These are phyloP conservation scores for Starmerella potacharoeniae DNA, from an alignment of 805 yeast genomes.

Conservation along the genomic window DNA sequence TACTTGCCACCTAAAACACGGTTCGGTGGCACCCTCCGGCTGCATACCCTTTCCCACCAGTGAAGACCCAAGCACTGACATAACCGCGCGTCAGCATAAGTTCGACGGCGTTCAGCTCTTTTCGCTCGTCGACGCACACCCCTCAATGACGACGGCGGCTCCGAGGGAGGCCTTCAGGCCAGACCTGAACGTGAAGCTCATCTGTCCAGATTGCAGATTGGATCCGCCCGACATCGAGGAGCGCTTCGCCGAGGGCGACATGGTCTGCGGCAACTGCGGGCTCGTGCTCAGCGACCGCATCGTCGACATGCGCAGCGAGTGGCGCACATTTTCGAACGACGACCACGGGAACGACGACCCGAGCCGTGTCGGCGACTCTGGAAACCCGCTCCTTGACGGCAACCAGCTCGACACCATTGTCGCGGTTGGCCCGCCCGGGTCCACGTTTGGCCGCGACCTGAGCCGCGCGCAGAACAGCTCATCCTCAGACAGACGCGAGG, in stretches of 20 bases:
- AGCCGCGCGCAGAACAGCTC: conserved; percentile 82
- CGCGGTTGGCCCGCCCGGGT: conserved; percentile 74
- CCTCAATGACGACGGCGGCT: conserved; percentile 4
- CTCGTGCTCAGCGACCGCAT: conserved; percentile 81
- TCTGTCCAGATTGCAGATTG: conserved; percentile 93
- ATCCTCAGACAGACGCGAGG: conserved; percentile 76
- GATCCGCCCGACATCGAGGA: conserved; percentile 93
- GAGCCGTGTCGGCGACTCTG: conserved; percentile 97
- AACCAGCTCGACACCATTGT: conserved; percentile 88
- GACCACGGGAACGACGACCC: conserved; percentile 98
- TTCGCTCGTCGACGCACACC: background rate
- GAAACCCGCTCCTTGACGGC: conserved; percentile 81
- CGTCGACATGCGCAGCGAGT: conserved; percentile 91
- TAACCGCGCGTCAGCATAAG: background rate
- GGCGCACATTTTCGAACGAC: conserved; percentile 97
- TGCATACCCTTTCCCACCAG: background rate
- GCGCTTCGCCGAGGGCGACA: conserved; percentile 93
- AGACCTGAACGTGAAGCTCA: conserved; percentile 70
- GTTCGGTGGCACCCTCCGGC: too few relatives aligned
- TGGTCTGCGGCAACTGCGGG: conserved; percentile 97
- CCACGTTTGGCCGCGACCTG: conserved; percentile 77
- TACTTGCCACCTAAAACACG: too few relatives aligned
- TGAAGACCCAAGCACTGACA: background rate
- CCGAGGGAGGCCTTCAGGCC: conserved; percentile 21
- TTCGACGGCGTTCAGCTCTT: background rate